Percentiles rank a stretch among this genome's conserved stretches.
Conservation (phyloP, 2,329 filamentous ascomycete species). For the Fusarium longipes region DNA sequence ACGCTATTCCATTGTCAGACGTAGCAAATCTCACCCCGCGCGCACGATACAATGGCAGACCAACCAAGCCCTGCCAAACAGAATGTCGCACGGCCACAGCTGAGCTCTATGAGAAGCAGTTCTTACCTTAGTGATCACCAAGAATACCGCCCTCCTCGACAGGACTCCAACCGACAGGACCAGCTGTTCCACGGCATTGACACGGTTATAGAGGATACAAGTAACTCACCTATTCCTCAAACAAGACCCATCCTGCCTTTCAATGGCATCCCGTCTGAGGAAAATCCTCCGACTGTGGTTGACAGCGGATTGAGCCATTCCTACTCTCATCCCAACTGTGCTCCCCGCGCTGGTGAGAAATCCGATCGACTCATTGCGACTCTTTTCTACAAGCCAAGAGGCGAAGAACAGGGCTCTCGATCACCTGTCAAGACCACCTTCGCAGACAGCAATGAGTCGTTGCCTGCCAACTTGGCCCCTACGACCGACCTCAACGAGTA, state of each 20-base stretch:
- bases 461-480: constrained; percentile 67
- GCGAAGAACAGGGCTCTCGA: constrained; percentile 47
- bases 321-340: constrained; percentile 72
- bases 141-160: constrained; percentile 68
- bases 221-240: constrained; percentile 52
- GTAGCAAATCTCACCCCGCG: constrained; percentile 35
- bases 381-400: constrained; percentile 68
- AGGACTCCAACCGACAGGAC: constrained; percentile 64
- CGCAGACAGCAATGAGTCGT: constrained; percentile 50
- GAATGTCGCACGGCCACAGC: constrained; percentile 58
- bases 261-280: constrained; percentile 69
- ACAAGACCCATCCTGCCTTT: constrained; percentile 61
- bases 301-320: constrained; percentile 72
- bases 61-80: constrained; percentile 48
- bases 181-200: constrained; percentile 68
- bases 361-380: constrained; percentile 69
- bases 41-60: constrained; percentile 49
- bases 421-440: constrained; percentile 47
- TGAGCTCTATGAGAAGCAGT: constrained; percentile 67
- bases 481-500: constrained; percentile 68
- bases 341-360: constrained; percentile 60
- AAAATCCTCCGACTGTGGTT: constrained; percentile 68
- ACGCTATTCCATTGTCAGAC: constrained; percentile 22
- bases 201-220: constrained; percentile 69
- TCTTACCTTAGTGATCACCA: constrained; percentile 73